Evolutionary conservation across 2,329 filamentous ascomycete genomes (phyloP).

Genomic region (Stachybotrys echinatus): DNA sequence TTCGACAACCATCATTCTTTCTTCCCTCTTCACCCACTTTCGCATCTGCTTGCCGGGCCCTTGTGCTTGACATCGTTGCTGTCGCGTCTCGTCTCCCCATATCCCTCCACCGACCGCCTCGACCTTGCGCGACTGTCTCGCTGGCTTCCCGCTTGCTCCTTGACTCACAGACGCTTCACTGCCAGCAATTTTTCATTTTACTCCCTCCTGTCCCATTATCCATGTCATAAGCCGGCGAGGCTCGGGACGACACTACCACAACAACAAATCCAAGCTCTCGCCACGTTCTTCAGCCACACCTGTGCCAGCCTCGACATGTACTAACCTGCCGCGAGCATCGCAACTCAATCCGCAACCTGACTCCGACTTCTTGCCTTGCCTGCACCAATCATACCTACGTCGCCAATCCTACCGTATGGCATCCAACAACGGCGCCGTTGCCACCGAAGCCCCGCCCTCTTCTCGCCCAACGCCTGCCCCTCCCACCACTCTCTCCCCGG

Average conservation of each 20-base stretch:
- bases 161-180: too few species aligned
- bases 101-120: not conserved
- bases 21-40: not conserved
- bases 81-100: not conserved
- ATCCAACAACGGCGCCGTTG: slow-evolving; percentile 47
- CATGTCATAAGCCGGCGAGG: not conserved
- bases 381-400: not conserved
- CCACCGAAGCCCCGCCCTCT: slow-evolving; percentile 43
- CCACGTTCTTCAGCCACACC: slow-evolving; percentile 40
- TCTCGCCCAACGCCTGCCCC: slow-evolving; percentile 26
- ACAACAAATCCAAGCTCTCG: slow-evolving; percentile 26
- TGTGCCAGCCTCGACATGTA: slow-evolving; percentile 29
- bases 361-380: not conserved
- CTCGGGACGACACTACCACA: not conserved
- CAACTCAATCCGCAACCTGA: slow-evolving; percentile 13
- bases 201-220: slow-evolving; percentile 7
- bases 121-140: not conserved
- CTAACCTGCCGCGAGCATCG: slow-evolving; percentile 12
- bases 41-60: not conserved
- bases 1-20: not conserved
- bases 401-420: slow-evolving; percentile 36
- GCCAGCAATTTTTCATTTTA: not conserved
- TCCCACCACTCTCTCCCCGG: slow-evolving; percentile 28
- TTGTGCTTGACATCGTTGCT: not conserved
- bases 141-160: too few species aligned